Conservation (phyloP, 2,329 filamentous ascomycete species). For the Septoria linicola region DNA sequence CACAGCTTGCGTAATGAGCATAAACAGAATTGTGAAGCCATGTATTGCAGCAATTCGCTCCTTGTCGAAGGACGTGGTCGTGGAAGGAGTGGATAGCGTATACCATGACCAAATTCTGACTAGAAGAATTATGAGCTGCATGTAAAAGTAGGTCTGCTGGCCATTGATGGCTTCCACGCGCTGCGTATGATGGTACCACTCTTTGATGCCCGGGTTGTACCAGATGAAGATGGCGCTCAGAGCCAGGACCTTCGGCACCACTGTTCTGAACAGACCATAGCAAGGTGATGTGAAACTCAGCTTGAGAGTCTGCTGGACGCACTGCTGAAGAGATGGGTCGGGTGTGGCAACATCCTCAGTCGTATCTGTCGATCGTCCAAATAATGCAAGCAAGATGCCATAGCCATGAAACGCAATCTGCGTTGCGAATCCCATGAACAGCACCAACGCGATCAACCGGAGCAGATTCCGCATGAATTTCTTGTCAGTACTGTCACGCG, state of each 20-base stretch:
- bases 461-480: slow-evolving; percentile 33
- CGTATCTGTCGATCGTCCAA: slow-evolving; percentile 4
- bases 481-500: slow-evolving; percentile 45
- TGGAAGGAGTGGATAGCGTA: slow-evolving; percentile 30
- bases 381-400: slow-evolving; percentile 22
- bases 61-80: slow-evolving; percentile 26
- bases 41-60: slow-evolving; percentile 53
- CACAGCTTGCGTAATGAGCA: slow-evolving; percentile 42
- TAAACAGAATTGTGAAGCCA: slow-evolving; percentile 53
- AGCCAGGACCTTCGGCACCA: slow-evolving; percentile 30
- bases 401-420: slow-evolving; percentile 35
- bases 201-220: slow-evolving; percentile 37
- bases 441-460: slow-evolving; percentile 23
- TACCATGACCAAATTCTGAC: slow-evolving; percentile 50
- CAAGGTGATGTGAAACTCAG: slow-evolving; percentile 28
- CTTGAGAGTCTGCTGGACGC: slow-evolving; percentile 16
- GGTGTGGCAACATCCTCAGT: slow-evolving; percentile 12
- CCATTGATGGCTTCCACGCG: slow-evolving; percentile 32
- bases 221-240: slow-evolving; percentile 30
- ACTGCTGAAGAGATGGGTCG: slow-evolving; percentile 22
- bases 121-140: slow-evolving; percentile 60
- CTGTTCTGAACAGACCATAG: slow-evolving; percentile 25
- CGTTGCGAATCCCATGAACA: slow-evolving; percentile 25
- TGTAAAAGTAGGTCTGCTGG: slow-evolving; percentile 64
- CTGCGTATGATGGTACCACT: slow-evolving; percentile 33